These are phyloP conservation scores for Zygosaccharomyces kombuchaensis DNA, from an alignment of 805 yeast genomes.

Conservation along the genomic window DNA sequence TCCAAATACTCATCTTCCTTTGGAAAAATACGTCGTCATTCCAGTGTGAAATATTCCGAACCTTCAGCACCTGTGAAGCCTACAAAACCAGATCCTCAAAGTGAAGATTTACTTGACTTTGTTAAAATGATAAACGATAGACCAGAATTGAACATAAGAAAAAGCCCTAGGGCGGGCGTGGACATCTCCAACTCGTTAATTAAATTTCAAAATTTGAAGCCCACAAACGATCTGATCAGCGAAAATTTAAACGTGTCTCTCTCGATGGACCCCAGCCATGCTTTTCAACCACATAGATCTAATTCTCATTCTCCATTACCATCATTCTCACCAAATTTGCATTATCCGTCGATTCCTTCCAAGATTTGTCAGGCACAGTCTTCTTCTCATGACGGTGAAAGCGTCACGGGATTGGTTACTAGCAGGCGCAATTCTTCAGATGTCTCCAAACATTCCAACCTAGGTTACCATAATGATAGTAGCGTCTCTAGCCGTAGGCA, in stretches of 20 bases:
- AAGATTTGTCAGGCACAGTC: slow-evolving; percentile 25
- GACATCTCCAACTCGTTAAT: slow-evolving; percentile 44
- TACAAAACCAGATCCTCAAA: slow-evolving; percentile 19
- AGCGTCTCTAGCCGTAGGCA: slow-evolving; percentile 11
- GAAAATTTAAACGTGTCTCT: slow-evolving; percentile 54
- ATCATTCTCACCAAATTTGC: slow-evolving; percentile 26
- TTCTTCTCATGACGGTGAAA: slow-evolving; percentile 7
- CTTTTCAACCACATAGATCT: slow-evolving; percentile 18
- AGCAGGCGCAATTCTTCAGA: slow-evolving; percentile 19
- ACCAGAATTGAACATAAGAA: slow-evolving; percentile 42
- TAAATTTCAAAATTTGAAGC: slow-evolving; percentile 48
- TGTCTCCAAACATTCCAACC: background rate
- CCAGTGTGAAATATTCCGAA: slow-evolving; percentile 38
- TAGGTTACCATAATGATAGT: slow-evolving; percentile 10
- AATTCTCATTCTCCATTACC: slow-evolving; percentile 36
- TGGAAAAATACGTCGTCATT: slow-evolving; percentile 59
- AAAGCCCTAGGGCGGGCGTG: slow-evolving; percentile 15
- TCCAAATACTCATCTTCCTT: slow-evolving; percentile 70
- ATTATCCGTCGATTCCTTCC: slow-evolving; percentile 31
- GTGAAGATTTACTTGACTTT: slow-evolving; percentile 58
- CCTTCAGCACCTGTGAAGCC: slow-evolving; percentile 26
- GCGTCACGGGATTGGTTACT: slow-evolving; percentile 4
- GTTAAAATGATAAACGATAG: slow-evolving; percentile 66
- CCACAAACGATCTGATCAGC: slow-evolving; percentile 50
- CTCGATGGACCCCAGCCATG: slow-evolving; percentile 24